Percentiles rank a stretch among this genome's conserved stretches.
These are phyloP conservation scores for Thalassiosira profunda DNA, from an alignment of 108 stramenopile species.

Conservation along the genomic window DNA sequence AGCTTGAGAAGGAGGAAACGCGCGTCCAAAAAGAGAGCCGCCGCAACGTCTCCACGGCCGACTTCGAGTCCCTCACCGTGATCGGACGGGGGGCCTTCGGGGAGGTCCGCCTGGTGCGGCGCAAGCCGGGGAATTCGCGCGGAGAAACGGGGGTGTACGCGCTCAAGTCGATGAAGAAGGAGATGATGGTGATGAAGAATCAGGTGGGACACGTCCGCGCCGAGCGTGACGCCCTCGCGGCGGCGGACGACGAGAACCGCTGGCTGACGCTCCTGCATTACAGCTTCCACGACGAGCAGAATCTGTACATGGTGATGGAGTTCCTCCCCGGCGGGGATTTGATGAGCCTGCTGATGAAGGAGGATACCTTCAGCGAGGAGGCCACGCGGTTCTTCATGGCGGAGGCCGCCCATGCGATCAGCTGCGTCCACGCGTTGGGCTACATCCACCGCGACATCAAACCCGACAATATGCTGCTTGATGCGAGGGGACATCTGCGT, in stretches of 20 bases:
- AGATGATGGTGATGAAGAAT: constrained; percentile 99
- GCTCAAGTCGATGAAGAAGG: constrained; percentile 99
- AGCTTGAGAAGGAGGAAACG: constrained; percentile 86
- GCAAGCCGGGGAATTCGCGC: constrained; percentile 60
- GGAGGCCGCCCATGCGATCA: constrained; percentile 98
- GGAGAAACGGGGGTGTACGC: constrained; percentile 84
- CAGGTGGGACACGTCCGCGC: constrained; percentile 99
- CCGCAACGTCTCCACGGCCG: constrained; percentile 76
- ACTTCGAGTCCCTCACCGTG: constrained; percentile 93
- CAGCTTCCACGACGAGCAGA: constrained; percentile 94
- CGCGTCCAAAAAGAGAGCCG: constrained; percentile 81
- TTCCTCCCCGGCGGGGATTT: constrained; percentile 99
- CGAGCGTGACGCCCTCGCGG: constrained; percentile 96
- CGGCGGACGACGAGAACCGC: constrained; percentile 88
- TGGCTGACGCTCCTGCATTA: constrained; percentile 98
- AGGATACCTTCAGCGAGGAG: constrained; percentile 91
- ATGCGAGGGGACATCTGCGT: constrained; percentile 98
- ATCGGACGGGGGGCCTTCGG: constrained; percentile 98
- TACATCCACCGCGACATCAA: constrained; percentile 99
- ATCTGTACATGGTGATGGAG: constrained; percentile 99
- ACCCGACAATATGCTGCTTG: constrained; percentile 99
- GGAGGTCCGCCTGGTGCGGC: constrained; percentile 95
- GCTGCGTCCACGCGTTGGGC: constrained; percentile 92
- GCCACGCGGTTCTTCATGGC: constrained; percentile 98
- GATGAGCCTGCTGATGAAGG: constrained; percentile 97